Evolutionary conservation across 306 rosid genomes (phyloP).

Genomic region (Vigna radiata): DNA sequence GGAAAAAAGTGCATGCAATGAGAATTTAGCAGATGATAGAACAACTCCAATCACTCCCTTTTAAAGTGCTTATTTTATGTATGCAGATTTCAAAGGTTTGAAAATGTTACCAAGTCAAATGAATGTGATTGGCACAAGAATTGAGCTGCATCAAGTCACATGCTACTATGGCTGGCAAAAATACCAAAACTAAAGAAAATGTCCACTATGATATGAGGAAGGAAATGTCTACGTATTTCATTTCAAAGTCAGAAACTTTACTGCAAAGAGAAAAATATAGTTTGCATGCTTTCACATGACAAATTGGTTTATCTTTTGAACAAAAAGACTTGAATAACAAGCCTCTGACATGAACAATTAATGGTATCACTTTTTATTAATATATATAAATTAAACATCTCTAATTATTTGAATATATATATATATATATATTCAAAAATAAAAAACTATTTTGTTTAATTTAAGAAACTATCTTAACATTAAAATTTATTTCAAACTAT

Average conservation of each 20-base stretch:
- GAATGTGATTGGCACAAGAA: slow-evolving; percentile 3
- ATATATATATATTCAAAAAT: too few relatives aligned
- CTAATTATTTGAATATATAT: too few relatives aligned
- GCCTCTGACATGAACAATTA: neutral
- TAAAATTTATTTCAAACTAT: too few relatives aligned
- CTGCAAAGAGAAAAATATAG: slow-evolving; percentile 2
- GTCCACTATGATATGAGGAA: neutral
- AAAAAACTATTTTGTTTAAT: too few relatives aligned
- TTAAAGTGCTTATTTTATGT: neutral
- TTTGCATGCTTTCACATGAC: neutral
- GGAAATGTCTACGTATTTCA: neutral
- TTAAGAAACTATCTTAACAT: too few relatives aligned
- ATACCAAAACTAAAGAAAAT: slow-evolving; percentile 22
- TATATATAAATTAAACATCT: neutral
- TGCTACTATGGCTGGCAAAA: slow-evolving; percentile 44
- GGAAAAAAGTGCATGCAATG: neutral
- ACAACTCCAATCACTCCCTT: neutral
- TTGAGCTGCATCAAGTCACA: slow-evolving; percentile 22
- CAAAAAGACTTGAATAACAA: neutral
- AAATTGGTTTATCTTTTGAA: neutral
- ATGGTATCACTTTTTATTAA: neutral
- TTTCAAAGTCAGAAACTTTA: neutral
- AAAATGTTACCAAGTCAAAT: slow-evolving; percentile 29
- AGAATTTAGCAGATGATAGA: neutral
- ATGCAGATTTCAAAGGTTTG: neutral